phyloP scores from a whole-genome alignment of 371 early-diverging fungal genomes.

The Mortierella sp. region DNA sequence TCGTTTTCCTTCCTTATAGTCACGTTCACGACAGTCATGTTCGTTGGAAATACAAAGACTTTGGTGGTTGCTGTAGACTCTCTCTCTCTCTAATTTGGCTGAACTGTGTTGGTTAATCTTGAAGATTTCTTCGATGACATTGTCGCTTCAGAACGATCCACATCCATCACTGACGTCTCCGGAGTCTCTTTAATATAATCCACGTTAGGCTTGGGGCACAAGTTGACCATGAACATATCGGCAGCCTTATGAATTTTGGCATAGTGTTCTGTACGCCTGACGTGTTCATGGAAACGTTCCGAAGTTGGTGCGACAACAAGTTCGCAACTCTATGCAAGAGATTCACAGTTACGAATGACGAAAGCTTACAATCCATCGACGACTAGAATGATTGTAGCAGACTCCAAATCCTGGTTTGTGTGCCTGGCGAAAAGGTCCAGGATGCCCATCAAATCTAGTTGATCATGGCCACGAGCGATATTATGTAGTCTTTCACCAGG shows the following conservation, averaged over 20 bases:
- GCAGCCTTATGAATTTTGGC: not conserved
- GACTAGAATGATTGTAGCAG: too few relatives aligned
- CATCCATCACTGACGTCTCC: not conserved
- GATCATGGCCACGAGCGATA: too few relatives aligned
- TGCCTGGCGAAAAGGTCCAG: too few relatives aligned
- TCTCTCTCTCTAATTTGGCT: not conserved
- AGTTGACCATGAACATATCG: conserved; percentile 2
- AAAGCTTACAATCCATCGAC: too few relatives aligned
- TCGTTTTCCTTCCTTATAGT: not conserved
- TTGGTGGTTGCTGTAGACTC: not conserved
- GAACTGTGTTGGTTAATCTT: not conserved
- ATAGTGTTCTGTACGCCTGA: not conserved
- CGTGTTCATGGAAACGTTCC: not conserved
- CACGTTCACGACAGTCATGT: conserved; percentile 6
- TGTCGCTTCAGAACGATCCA: not conserved
- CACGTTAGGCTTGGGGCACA: conserved; percentile 2
- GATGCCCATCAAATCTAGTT: too few relatives aligned
- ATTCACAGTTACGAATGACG: not conserved
- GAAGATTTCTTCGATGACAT: not conserved
- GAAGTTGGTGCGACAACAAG: conserved; percentile 1
- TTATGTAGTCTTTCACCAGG: too few relatives aligned
- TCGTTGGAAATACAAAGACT: not conserved
- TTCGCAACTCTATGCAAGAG: not conserved
- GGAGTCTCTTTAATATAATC: not conserved
- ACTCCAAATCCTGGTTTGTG: too few relatives aligned